A percentile compares a stretch with the other conserved stretches of the same genome.
phyloP scores from a whole-genome alignment of 441 rosid genomes.

The Hura crepitans region DNA sequence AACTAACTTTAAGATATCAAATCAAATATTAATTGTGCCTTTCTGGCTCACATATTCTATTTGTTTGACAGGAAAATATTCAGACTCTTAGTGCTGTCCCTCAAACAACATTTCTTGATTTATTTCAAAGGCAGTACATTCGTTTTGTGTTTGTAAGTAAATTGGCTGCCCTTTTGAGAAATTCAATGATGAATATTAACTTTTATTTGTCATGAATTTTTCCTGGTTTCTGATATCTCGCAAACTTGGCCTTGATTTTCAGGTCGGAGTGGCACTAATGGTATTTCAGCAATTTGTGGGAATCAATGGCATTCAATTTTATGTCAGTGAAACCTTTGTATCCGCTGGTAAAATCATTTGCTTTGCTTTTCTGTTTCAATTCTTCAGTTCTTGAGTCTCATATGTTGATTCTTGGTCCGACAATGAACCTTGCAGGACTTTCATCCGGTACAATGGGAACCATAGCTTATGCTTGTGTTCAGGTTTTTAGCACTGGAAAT shows the following conservation, averaged over 20 bases:
- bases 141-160: conserved; percentile 61
- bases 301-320: conserved; percentile 74
- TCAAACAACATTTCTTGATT: conserved; percentile 50
- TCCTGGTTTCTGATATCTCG: conserved; percentile 5
- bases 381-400: conserved; percentile 2
- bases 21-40: background rate
- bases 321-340: conserved; percentile 78
- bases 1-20: background rate
- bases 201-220: background rate
- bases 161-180: background rate
- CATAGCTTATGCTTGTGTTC: conserved; percentile 72
- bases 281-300: conserved; percentile 83
- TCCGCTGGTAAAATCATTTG: conserved; percentile 55
- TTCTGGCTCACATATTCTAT: conserved; percentile 11
- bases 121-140: conserved; percentile 55
- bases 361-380: background rate
- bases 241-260: conserved; percentile 20
- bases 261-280: conserved; percentile 89
- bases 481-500: conserved; percentile 33
- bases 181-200: background rate
- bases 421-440: conserved; percentile 45
- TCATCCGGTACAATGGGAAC: conserved; percentile 72
- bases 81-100: conserved; percentile 55
- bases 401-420: background rate
- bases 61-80: conserved; percentile 37